Base-by-base conservation (phyloP, 805 yeast genomes). In the Saccharomycopsis oosterbeekiorum region DNA sequence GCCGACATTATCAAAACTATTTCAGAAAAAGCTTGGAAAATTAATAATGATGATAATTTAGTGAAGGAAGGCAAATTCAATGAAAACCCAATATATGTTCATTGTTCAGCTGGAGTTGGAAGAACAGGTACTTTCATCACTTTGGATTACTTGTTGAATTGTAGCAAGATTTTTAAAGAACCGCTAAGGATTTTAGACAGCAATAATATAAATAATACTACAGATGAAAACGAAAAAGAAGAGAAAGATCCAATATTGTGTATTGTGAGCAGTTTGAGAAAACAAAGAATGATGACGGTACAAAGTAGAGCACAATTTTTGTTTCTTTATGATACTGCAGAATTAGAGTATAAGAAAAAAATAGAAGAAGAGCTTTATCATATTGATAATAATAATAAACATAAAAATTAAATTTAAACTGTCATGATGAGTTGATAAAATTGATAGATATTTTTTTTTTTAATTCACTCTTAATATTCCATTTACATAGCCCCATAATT, bases 21-120 rank as follows among this genome's bases (percentile, higher is more conserved):
- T 26, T 76, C 79, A 21, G 68, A 72, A 43, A 64, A n/a, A 4
- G 63, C 60, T 11, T 63, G 65, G 62, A 36, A 54, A 17, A 19
- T 59, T 11, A 55, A 47, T 40, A 55, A 47, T 17, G 53, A 57
- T 6, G 15, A 17, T 9, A 41, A 54, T 40, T 42, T 54, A 24
- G 6, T 12, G 12, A 19, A 43, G 66, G 34, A 65, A 63, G 17
- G 17, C 47, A 36, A 53, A 29, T 51, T 17, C 15, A 62, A 61
- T 39, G 37, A 24, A 36, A 64, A 64, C 19, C 91, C 93, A 15
- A 74, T 85, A 4, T 70, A 89, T 57, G 86, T 86, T 11, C 98
- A 94, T 71, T 93, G 99, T 69, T 89, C 97, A 3, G 98, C 99
- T 0, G 99, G 99, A 0, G 92, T 96, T 67, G 99, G 99, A 8